Evolutionary conservation across 2,329 filamentous ascomycete genomes (phyloP).

Genomic region (Dothideomycetes sp.): DNA sequence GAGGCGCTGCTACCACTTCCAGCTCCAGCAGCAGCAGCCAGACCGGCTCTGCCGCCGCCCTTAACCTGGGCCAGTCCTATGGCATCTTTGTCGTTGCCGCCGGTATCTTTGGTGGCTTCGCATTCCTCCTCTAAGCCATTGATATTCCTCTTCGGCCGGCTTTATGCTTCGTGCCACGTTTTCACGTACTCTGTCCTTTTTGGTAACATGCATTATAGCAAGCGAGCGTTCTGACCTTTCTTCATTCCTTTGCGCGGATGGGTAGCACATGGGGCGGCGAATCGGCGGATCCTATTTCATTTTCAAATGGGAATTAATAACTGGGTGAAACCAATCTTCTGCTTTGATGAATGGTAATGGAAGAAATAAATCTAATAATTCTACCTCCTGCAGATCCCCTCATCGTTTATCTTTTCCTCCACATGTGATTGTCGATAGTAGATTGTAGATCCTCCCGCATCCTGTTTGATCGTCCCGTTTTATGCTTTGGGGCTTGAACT

Average conservation of each 20-base stretch:
- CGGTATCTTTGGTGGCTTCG: constrained; percentile 50
- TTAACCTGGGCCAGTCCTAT: constrained; percentile 48
- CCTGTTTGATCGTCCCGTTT: no score
- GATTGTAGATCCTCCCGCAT: no score
- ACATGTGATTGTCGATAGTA: no score
- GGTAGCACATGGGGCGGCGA: no score
- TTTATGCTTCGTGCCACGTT: background rate
- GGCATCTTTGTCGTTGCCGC: constrained; percentile 46
- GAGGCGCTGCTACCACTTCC: constrained; percentile 22
- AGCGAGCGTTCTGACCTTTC: constrained; percentile 7
- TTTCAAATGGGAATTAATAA: no score
- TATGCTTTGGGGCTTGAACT: no score
- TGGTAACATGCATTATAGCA: constrained; percentile 8
- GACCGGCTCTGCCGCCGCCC: constrained; percentile 29
- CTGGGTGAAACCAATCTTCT: no score
- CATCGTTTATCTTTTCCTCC: no score
- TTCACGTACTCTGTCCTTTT: constrained; percentile 6
- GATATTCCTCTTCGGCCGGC: background rate
- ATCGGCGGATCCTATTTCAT: no score
- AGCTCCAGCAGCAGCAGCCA: constrained; percentile 13
- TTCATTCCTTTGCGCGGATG: constrained; percentile 1
- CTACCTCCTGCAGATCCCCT: no score
- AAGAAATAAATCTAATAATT: no score
- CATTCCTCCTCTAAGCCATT: constrained; percentile 28
- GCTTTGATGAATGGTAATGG: no score